Evolutionary conservation across 176 grass and related monocot species (phyloP), one percentile per base, ranked within the genome.

Genomic region (Oryza glaberrima): DNA sequence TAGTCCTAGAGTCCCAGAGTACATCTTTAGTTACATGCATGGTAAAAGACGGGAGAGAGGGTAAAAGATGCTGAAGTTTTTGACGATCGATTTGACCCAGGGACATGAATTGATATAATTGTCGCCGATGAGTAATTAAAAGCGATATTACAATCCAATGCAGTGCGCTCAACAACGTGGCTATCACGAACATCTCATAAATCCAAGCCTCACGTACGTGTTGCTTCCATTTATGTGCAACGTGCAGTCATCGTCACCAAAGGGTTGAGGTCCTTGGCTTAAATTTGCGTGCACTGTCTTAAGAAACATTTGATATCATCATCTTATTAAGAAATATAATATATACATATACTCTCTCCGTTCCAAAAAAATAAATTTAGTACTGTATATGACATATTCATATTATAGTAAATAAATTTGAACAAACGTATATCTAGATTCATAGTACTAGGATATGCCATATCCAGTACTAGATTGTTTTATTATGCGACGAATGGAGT

Each of bases 41-140:
- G 49, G 49, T 54, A 60, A 61, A 9, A 9, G 2, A n/a, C 7
- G 5, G 5, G 51, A 7, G 19, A 60, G 56, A 9, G 7, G 56
- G 56, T 22, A 36, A n/a, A 51, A 51, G 48, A 4, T 13, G 48
- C 46, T 4, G 46, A 38, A 14, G 46, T 48, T 26, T 72, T 63
- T 9, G 80, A n/a, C 58, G 58, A 61, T 22, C 36, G 36, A 38
- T 38, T 63, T 60, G 74, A 71, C 20, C 46, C 85, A 56, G 70
- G 17, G 77, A 68, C 70, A 81, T 76, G 70, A 46, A 87, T 87
- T 75, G 63, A 81, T 81, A 7, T 63, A 6, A 0, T 2, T 87
- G 85, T 81, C 78, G 70, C 71, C 43, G 20, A 13, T 11, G 56
- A 52, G 47, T 72, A n/a, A 65, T 51, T 14, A 26, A 9, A 41